Evolutionary conservation across 352 stramenopile genomes (phyloP), one percentile per base, ranked within the genome.

Genomic region (Globisporangium ultimum): DNA sequence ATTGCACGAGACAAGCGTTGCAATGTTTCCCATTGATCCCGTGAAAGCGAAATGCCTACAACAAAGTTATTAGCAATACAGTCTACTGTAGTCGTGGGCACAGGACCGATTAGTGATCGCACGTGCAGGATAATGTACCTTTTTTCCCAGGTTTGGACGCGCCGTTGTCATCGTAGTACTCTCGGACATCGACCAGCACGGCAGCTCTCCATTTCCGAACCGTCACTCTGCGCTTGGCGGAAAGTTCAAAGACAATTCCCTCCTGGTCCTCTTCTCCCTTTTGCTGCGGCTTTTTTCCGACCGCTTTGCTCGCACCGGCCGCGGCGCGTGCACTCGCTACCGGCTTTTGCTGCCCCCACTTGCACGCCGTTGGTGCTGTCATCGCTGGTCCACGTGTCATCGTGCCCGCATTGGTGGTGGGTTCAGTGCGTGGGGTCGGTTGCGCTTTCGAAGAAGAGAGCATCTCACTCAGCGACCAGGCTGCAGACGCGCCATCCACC

Each of bases 151-250:
- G 83, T 67, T 90, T 89, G 17, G 53, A 21, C 40, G 68, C 58
- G 17, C 76, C 80, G 3, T 89, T 72, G 47, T 78, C 72, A 36
- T 90, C 73, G 60, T 91, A 93, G 58, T 78, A 92, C 67, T 93
- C 84, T 17, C 82, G 78, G 53, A 93, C 81, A 48, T 93, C 80
- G 18, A 92, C 68, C 17, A 88, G 64, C 34, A 72, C 68, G 45
- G 72, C 61, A 11, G 28, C 50, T 43, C 78, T 84, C 76, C 78
- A 90, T 53, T 74, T 76, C 34, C 78, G 78, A 55, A 86, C 76
- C 2, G 78, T 81, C 53, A 90, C 64, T 17, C 72, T 70, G 14
- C 79, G 73, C 64, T 86, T 90, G 12, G 64, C 57, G n/a, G 73
- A 76, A 17, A 90, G 60, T 22, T 86, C 68, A 57, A 90, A 87